Evolutionary conservation across 257 asterid genomes (phyloP), one percentile per base, ranked within the genome.

Genomic region (Gynochthodes officinalis): DNA sequence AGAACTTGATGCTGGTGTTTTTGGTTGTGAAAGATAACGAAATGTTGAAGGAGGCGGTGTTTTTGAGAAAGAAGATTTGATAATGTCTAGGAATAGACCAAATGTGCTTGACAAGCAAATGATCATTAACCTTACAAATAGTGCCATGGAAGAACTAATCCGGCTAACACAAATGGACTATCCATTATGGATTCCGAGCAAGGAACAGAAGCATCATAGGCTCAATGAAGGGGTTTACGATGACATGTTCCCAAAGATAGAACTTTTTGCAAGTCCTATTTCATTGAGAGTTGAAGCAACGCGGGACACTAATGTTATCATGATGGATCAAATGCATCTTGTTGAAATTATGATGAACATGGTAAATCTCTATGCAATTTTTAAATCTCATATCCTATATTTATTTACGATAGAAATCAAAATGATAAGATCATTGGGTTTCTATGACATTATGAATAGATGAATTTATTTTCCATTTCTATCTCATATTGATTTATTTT

Each of bases 91-190:
- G n/a, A n/a, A n/a, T n/a, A n/a, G n/a, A n/a, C n/a, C n/a, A 32
- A 46, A 68, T 2, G 54, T 19, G 23, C 82, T 72, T n/a, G 75
- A 75, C 16, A 76, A 53, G 64, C 8, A 70, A 18, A 30, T 35
- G n/a, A 74, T 80, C 44, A 32, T 74, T 13, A 80, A 86, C 3
- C 57, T 75, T 18, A 85, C 76, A 1, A 32, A 16, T 9, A 44
- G 69, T 0, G 87, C 89, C 1, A 78, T 85, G 90, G 89, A 86
- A 33, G 92, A 86, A 76, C 78, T 89, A 0, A 23, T 67, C 15
- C 53, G 72, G 55, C 40, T 80, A 72, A 74, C 81, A 0, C 78
- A 75, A 42, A 0, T 77, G 11, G 83, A 81, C 0, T 85, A 80
- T 5, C 90, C 92, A 9, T 46, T 89, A 69, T 89, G 92, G 92